phyloP scores from a whole-genome alignment of 176 grass and related monocot species.

The Eremochloa ophiuroides region DNA sequence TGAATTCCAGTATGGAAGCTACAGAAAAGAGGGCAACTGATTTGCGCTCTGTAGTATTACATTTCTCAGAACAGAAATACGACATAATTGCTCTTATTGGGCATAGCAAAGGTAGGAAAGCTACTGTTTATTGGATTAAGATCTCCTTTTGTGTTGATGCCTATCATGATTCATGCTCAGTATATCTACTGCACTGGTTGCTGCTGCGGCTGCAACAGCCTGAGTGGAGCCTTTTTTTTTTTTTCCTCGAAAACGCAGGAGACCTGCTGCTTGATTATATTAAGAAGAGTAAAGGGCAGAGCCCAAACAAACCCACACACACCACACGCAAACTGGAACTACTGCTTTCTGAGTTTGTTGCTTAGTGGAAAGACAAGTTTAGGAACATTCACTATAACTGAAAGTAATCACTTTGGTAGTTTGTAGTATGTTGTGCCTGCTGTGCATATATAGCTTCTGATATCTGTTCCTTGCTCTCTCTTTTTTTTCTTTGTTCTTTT shows the following conservation, averaged over 20 bases:
- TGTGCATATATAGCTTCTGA: neutral
- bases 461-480: neutral
- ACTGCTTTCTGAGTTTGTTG: neutral
- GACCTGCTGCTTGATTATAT: no score
- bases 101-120: constrained; percentile 74
- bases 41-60: constrained; percentile 51
- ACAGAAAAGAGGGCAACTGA: constrained; percentile 76
- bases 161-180: neutral
- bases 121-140: neutral
- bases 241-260: no score
- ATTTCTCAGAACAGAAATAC: constrained; percentile 61
- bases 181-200: no score
- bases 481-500: neutral
- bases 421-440: neutral
- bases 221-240: no score
- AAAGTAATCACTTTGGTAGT: neutral
- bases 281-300: no score
- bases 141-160: neutral
- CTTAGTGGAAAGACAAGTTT: neutral
- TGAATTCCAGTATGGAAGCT: constrained; percentile 70
- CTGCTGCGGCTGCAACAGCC: no score
- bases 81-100: constrained; percentile 75
- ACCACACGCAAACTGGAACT: neutral
- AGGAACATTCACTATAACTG: neutral
- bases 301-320: no score